phyloP scores from a whole-genome alignment of 345 rosid genomes.

The Streptanthus diversifolius region DNA sequence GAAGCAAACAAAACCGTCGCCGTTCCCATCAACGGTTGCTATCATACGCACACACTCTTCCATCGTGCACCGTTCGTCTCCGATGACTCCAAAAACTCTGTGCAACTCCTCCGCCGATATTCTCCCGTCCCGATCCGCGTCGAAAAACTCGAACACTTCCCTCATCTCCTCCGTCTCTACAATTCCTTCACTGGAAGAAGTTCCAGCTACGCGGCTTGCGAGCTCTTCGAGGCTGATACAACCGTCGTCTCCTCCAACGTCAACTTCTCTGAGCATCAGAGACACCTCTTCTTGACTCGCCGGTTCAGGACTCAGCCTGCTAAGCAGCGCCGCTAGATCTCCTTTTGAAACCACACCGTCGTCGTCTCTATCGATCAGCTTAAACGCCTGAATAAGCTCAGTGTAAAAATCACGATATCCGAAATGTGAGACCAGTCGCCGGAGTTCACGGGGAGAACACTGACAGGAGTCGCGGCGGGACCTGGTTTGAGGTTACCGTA shows the following conservation, averaged over 20 bases:
- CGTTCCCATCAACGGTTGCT: constrained; percentile 62
- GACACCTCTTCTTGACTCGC: constrained; percentile 58
- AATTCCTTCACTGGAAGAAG: constrained; percentile 41
- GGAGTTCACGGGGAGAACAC: constrained; percentile 51
- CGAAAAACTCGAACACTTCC: constrained; percentile 72
- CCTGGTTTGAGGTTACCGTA: constrained; percentile 14
- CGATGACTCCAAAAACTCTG: constrained; percentile 48
- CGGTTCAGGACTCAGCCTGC: constrained; percentile 51
- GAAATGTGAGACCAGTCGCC: constrained; percentile 46
- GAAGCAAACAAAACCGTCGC: constrained; percentile 89
- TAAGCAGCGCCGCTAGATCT: constrained; percentile 62
- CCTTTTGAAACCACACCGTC: constrained; percentile 51
- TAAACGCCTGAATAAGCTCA: constrained; percentile 51
- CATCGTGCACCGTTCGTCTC: constrained; percentile 70
- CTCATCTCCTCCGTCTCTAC: constrained; percentile 59
- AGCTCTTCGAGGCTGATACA: constrained; percentile 55
- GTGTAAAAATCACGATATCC: constrained; percentile 28
- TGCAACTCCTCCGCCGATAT: constrained; percentile 80
- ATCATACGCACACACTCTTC: constrained; percentile 96
- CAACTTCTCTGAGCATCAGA: constrained; percentile 59
- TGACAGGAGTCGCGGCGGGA: constrained; percentile 52
- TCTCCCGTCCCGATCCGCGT: constrained; percentile 79
- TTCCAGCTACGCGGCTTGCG: constrained; percentile 41
- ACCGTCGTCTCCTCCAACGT: constrained; percentile 36
- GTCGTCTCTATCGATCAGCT: constrained; percentile 50